These are phyloP conservation scores for Nicotiana obtusifolia DNA, from an alignment of 257 asterid genomes.

Conservation along the genomic window DNA sequence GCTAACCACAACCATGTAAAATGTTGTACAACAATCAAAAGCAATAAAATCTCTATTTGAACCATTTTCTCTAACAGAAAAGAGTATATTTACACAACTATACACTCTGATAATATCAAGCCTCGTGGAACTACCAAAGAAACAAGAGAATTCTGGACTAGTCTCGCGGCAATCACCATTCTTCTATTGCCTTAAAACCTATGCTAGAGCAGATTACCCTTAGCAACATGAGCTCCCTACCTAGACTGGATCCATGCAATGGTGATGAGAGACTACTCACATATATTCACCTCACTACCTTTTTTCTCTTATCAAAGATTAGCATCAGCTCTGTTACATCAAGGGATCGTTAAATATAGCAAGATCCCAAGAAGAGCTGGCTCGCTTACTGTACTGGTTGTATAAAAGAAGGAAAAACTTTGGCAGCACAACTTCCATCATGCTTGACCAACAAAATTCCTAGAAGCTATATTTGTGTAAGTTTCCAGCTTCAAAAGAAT, in stretches of 20 bases:
- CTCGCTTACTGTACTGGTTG: background rate
- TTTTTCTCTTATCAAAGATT: background rate
- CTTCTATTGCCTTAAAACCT: background rate
- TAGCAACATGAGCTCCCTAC: background rate
- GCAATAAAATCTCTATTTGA: background rate
- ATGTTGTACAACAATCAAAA: constrained; percentile 5
- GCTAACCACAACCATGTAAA: background rate
- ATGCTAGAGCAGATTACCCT: background rate
- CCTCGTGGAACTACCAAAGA: background rate
- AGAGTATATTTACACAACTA: constrained; percentile 4
- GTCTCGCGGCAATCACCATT: background rate
- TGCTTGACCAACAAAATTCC: background rate
- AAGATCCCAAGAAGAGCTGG: constrained; percentile 13
- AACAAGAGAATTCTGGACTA: background rate
- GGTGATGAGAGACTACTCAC: background rate
- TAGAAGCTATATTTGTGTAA: constrained; percentile 8
- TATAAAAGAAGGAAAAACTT: constrained; percentile 1
- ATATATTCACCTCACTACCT: background rate
- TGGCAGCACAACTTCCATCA: background rate
- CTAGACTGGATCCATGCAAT: background rate
- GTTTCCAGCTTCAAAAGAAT: constrained; percentile 11
- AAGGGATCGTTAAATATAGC: constrained; percentile 3
- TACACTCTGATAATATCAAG: constrained; percentile 3
- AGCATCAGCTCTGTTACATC: constrained; percentile 9
- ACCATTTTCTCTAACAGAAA: constrained; percentile 4